Evolutionary conservation across 805 yeast genomes (phyloP).

Genomic region (Ascoidea tarda): DNA sequence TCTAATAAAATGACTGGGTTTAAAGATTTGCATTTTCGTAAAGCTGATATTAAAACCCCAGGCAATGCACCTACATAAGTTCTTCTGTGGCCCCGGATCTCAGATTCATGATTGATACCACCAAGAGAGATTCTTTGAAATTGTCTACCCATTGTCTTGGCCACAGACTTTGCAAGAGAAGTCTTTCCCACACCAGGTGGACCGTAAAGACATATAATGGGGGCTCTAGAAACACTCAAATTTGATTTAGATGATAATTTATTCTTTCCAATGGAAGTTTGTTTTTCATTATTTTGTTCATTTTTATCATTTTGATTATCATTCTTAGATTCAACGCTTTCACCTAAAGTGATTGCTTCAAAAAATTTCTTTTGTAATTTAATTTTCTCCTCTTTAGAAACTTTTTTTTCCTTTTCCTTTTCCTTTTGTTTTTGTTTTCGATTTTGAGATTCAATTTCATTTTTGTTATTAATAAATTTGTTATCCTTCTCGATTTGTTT

Average conservation of each 20-base stretch:
- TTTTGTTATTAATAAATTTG: neutral
- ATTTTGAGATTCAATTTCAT: neutral
- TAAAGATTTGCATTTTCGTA: constrained; percentile 63
- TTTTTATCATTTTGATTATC: neutral
- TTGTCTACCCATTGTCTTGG: constrained; percentile 54
- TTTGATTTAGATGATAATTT: constrained; percentile 2
- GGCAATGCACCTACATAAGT: constrained; percentile 92
- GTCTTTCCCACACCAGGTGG: constrained; percentile 96
- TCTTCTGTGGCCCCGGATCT: constrained; percentile 80
- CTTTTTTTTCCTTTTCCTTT: neutral
- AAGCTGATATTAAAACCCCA: constrained; percentile 63
- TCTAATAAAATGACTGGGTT: constrained; percentile 76
- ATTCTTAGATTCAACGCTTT: neutral
- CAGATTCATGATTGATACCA: constrained; percentile 81
- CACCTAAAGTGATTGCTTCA: neutral
- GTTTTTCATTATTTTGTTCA: neutral
- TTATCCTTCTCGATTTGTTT: constrained; percentile 13
- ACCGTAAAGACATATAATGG: constrained; percentile 71
- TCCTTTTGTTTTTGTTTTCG: neutral
- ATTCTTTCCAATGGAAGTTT: constrained; percentile 1
- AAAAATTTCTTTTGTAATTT: too few species aligned
- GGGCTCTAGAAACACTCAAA: constrained; percentile 28
- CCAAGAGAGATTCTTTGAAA: constrained; percentile 77
- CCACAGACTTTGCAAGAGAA: constrained; percentile 71
- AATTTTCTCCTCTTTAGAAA: neutral